Base-by-base conservation (phyloP, 441 rosid genomes). In the Biscutella auriculata region DNA sequence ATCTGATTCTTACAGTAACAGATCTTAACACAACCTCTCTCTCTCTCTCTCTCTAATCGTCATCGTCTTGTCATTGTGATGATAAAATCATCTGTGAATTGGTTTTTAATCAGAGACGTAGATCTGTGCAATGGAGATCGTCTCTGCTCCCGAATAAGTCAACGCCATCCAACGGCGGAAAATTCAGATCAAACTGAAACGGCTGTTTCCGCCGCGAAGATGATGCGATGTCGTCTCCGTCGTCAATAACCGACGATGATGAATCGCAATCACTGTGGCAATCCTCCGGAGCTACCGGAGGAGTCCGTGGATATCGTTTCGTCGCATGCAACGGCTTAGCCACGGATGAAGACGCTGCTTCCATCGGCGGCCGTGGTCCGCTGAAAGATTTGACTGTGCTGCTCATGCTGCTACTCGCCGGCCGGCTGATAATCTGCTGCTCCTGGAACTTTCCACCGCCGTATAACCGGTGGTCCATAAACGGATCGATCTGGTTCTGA, bases 371-470 rank as follows among this genome's bases (percentile, higher is more conserved):
- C 25, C 93, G 71, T 1, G 91, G 92, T 35, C 97, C 97, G 53
- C 94, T 92, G 52, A 78, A 88, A 3, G 97, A 88, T 73, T 92
- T 95, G 4, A 92, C 97, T 21, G 98, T 92, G 77, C 97, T 86
- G 77, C 98, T 92, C 90, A 81, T 76, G 69, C 90, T 76, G 79
- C 97, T 92, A 37, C 80, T 71, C 17, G 97, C 78, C 29, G 97
- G 94, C 15, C 95, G 87, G 46, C 79, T 76, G 39, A 63, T 44
- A 29, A 57, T 50, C 58, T 51, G 65, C 12, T 56, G 68, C 6
- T 68, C 76, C 7, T 66, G 68, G 27, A 66, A 62, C 17, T 13
- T 56, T 6, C 65, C 69, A 17, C 73, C 73, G 5, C 72, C 51
- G 62, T 73, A 73, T 32, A 84, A 69, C 65, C 83, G 59, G 17